These are phyloP conservation scores for Russula abietina DNA, from an alignment of 768 basidiomycete species.

Conservation along the genomic window DNA sequence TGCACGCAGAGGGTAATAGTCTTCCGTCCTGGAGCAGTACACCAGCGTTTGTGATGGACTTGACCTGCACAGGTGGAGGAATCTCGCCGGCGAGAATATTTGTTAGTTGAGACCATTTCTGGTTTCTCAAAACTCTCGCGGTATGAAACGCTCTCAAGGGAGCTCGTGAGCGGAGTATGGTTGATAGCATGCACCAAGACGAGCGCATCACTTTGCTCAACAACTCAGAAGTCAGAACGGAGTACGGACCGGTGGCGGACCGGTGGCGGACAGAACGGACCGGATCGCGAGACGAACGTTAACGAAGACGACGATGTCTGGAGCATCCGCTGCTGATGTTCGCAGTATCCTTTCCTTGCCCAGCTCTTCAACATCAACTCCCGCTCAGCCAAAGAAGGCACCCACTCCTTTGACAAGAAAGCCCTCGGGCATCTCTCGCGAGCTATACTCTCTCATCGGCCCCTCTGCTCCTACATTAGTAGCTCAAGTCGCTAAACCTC, in stretches of 20 bases:
- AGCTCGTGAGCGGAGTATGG: conserved; percentile 9
- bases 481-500: conserved; percentile 71
- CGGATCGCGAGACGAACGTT: background rate
- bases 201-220: too few species aligned
- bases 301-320: conserved; percentile 42
- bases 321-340: conserved; percentile 68
- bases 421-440: conserved; percentile 87
- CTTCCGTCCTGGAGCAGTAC: conserved; percentile 76
- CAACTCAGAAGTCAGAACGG: too few species aligned
- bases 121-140: conserved; percentile 10
- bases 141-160: conserved; percentile 15
- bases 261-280: background rate
- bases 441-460: conserved; percentile 93
- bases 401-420: conserved; percentile 40
- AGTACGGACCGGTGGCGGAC: background rate
- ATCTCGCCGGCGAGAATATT: conserved; percentile 70
- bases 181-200: background rate
- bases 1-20: conserved; percentile 64
- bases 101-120: conserved; percentile 36
- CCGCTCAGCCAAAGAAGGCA: conserved; percentile 45
- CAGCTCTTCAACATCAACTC: conserved; percentile 36
- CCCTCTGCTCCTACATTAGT: conserved; percentile 83
- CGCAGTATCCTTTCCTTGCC: conserved; percentile 73
- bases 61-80: conserved; percentile 66
- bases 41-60: conserved; percentile 54